Conservation (phyloP, 768 basidiomycete species). For the Russula sp. region DNA sequence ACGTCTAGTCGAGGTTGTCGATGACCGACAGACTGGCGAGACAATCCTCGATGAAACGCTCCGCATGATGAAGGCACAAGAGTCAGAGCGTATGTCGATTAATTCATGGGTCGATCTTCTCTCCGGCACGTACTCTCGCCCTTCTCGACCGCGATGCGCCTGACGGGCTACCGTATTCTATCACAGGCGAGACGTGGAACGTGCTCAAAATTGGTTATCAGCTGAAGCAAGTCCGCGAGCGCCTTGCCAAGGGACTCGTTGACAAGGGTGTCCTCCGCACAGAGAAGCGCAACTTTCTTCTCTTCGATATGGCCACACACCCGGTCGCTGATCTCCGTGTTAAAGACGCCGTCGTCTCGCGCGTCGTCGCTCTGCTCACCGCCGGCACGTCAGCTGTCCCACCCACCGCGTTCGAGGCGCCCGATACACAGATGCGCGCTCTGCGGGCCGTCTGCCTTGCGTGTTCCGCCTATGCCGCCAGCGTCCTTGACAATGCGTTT, state of each 20-base stretch:
- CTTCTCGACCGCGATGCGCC: background rate
- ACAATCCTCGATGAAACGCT: slow-evolving; percentile 94
- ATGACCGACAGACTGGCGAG: slow-evolving; percentile 90
- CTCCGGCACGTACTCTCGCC: slow-evolving; percentile 57
- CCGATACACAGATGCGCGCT: slow-evolving; percentile 74
- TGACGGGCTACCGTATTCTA: background rate
- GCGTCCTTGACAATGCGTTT: slow-evolving; percentile 93
- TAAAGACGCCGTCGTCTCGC: slow-evolving; percentile 78
- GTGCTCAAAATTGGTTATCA: slow-evolving; percentile 99
- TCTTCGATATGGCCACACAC: slow-evolving; percentile 99
- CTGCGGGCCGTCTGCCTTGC: slow-evolving; percentile 79
- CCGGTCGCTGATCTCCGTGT: slow-evolving; percentile 90
- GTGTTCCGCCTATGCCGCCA: slow-evolving; percentile 90
- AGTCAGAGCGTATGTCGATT: slow-evolving; percentile 67
- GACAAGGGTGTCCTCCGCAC: slow-evolving; percentile 99
- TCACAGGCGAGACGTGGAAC: slow-evolving; percentile 96
- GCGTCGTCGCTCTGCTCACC: slow-evolving; percentile 74
- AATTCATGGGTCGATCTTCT: slow-evolving; percentile 95
- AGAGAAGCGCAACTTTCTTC: slow-evolving; percentile 96
- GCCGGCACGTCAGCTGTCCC: slow-evolving; percentile 79
- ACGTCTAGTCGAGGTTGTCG: slow-evolving; percentile 83
- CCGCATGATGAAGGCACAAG: slow-evolving; percentile 88
- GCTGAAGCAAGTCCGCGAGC: slow-evolving; percentile 96
- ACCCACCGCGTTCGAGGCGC: slow-evolving; percentile 62
- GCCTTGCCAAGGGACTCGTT: slow-evolving; percentile 92